Evolutionary conservation across 768 basidiomycete species (phyloP).

Genomic region (Xanthoconium purpureum): DNA sequence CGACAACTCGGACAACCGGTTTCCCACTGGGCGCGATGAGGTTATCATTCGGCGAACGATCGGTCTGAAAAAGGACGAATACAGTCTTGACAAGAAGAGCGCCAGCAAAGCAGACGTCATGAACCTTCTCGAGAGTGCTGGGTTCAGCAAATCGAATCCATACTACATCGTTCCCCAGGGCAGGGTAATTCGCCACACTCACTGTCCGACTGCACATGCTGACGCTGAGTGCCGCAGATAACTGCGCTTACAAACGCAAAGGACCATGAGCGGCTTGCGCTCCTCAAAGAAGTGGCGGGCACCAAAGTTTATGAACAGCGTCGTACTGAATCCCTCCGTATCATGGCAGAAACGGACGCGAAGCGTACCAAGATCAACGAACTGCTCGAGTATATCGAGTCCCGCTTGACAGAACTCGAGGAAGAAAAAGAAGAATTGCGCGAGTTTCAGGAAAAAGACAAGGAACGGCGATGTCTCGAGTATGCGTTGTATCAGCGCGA

Average conservation of each 20-base stretch:
- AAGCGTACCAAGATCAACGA: constrained; percentile 92
- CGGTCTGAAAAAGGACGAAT: constrained; percentile 98
- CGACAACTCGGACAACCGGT: constrained; percentile 91
- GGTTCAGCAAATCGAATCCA: constrained; percentile 97
- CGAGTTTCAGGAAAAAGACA: constrained; percentile 94
- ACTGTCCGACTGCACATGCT: constrained; percentile 1
- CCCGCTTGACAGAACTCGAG: constrained; percentile 85
- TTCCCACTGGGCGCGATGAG: constrained; percentile 88
- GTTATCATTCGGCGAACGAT: constrained; percentile 90
- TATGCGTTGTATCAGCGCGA: constrained; percentile 93
- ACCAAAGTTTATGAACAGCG: constrained; percentile 98
- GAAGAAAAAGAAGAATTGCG: constrained; percentile 98
- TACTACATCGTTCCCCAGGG: constrained; percentile 99
- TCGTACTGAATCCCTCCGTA: constrained; percentile 85
- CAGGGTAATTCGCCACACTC: constrained; percentile 52
- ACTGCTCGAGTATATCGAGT: constrained; percentile 86
- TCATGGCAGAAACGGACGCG: constrained; percentile 95
- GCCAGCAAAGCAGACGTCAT: constrained; percentile 96
- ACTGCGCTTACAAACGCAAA: constrained; percentile 96
- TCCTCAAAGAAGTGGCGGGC: constrained; percentile 98
- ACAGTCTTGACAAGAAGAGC: constrained; percentile 93
- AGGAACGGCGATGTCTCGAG: constrained; percentile 89
- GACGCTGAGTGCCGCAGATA: constrained; percentile 51
- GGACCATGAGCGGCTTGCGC: constrained; percentile 86
- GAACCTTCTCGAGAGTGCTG: constrained; percentile 94